Base-by-base conservation (phyloP, 768 basidiomycete species). In the Termitomyces sp. region DNA sequence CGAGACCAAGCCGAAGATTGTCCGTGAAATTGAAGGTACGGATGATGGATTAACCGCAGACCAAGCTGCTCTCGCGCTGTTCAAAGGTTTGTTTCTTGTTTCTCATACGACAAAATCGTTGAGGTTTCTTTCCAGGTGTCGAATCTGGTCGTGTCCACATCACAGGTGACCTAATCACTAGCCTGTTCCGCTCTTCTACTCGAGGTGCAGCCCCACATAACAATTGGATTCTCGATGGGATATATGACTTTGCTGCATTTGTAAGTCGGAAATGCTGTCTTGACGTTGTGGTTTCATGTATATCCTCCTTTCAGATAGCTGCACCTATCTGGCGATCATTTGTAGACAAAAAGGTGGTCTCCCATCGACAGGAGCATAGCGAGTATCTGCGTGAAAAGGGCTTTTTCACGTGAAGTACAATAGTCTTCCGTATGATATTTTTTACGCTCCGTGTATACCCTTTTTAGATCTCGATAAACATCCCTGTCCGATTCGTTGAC, bases 111-210 rank as follows among this genome's bases (percentile, higher is more conserved):
- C 32, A 2, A 16, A 54, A 39, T 24, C 13, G 35, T 1, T 44
- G 12, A 35, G 7, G 45, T 65, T 13, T 36, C 20, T 20, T 18
- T 3, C 7, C 16, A 88, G 92, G 92, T 28, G 80, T 96, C 12
- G 79, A 85, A 66, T 82, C 78, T 22, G 88, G 88, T 28, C 75
- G 91, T 5, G 85, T 82, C 58, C 90, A 95, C 62, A 93, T 94
- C 60, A 86, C 89, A 1, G 84, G 81, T 24, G 89, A 94, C 66
- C 73, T 92, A 33, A 81, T 88, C 38, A 85, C 87, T 3, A 74
- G 79, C 55, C 63, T 94, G 20, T 89, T 96, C 71, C 80, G 89
- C 22, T 80, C 87, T 7, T 85, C 82, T 7, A 86, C 89, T 0
- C 79, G 86, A 20, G 92, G 90, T 0, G 74, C 83, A 33, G 76